phyloP scores from a whole-genome alignment of 768 basidiomycete species.

The Russula earlei region DNA sequence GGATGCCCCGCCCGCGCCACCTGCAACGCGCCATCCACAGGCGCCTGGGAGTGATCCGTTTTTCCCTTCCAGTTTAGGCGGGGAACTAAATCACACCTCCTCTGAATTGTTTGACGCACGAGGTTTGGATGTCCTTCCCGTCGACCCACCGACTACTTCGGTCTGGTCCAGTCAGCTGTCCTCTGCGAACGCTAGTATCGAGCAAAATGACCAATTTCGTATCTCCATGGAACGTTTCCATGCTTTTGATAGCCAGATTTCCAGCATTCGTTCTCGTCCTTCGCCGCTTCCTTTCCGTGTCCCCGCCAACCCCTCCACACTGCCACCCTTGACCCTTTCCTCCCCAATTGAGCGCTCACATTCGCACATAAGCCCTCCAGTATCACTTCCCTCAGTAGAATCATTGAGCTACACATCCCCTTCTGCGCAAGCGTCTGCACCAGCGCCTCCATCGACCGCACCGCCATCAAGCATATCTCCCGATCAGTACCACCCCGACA shows the following conservation, averaged over 20 bases:
- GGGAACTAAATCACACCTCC: neutral
- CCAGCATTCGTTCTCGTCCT: slow-evolving; percentile 15
- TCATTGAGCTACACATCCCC: neutral
- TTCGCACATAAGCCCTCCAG: neutral
- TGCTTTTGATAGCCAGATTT: slow-evolving; percentile 21
- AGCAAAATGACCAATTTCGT: slow-evolving; percentile 19
- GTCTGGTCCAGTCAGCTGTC: slow-evolving; percentile 1
- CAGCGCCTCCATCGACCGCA: neutral
- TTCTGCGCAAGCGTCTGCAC: neutral
- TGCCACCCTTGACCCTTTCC: slow-evolving; percentile 18
- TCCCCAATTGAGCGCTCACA: slow-evolving; percentile 8
- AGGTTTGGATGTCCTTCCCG: neutral
- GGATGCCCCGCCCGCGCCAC: neutral
- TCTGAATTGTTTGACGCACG: slow-evolving; percentile 1
- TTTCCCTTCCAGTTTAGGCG: slow-evolving; percentile 1
- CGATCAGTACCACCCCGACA: slow-evolving; percentile 4
- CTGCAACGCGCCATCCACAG: slow-evolving; percentile 1
- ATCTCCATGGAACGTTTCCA: slow-evolving; percentile 20
- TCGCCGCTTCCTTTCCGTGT: slow-evolving; percentile 9
- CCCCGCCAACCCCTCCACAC: slow-evolving; percentile 5
- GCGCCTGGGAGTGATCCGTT: neutral
- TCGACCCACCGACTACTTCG: slow-evolving; percentile 1
- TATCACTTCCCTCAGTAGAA: slow-evolving; percentile 10
- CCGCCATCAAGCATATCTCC: neutral
- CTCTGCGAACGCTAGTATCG: neutral